Conservation (phyloP, 352 stramenopile genomes). For the Pilasporangium apinafurcum region DNA sequence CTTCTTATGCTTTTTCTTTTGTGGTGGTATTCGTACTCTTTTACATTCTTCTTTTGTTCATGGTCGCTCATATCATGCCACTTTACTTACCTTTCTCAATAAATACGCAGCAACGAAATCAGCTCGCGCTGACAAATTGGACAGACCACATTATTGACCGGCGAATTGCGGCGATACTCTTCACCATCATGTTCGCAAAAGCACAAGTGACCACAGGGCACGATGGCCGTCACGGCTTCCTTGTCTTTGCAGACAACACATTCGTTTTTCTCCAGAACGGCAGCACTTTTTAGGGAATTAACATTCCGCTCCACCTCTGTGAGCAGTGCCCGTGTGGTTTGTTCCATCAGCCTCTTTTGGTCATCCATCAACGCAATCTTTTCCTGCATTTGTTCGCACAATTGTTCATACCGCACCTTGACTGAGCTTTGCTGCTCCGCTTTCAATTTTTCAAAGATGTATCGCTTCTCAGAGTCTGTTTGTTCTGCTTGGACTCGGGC, state of each 20-base stretch:
- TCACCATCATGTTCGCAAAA: slow-evolving; percentile 83
- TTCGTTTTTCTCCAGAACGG: slow-evolving; percentile 56
- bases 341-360: slow-evolving; percentile 73
- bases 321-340: slow-evolving; percentile 68
- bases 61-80: too few relatives aligned
- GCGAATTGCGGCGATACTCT: slow-evolving; percentile 44
- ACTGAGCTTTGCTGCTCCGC: slow-evolving; percentile 73
- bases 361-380: slow-evolving; percentile 57
- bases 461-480: slow-evolving; percentile 63
- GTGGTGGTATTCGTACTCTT: too few relatives aligned
- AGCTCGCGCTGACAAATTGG: slow-evolving; percentile 80
- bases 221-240: slow-evolving; percentile 60
- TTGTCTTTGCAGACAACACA: slow-evolving; percentile 81
- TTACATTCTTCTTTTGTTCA: too few relatives aligned
- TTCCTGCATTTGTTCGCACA: slow-evolving; percentile 71
- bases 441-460: slow-evolving; percentile 63
- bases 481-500: slow-evolving; percentile 31
- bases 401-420: slow-evolving; percentile 63
- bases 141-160: slow-evolving; percentile 41
- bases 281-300: slow-evolving; percentile 53
- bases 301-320: slow-evolving; percentile 71
- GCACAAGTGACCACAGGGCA: slow-evolving; percentile 78
- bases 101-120: slow-evolving; percentile 77
- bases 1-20: neutral
- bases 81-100: slow-evolving; percentile 21